Evolutionary conservation across 1,284 basidiomycete species (phyloP).

Genomic region (Tylopilus sp.): DNA sequence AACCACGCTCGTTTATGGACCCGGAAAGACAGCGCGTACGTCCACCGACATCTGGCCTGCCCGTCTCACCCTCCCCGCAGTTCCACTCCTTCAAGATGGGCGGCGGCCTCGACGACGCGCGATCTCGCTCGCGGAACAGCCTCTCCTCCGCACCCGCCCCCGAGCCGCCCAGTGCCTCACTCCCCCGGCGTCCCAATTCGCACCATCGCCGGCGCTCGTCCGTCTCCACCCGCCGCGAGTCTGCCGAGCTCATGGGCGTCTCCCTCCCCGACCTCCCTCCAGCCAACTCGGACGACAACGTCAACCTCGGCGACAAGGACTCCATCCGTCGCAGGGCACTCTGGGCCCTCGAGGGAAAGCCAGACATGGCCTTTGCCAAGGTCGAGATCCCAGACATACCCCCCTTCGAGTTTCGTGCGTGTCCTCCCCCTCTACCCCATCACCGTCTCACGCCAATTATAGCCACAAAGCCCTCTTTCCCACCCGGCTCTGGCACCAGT

Average conservation of each 20-base stretch:
- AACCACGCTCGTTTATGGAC: conserved; percentile 43
- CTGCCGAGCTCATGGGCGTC: conserved; percentile 81
- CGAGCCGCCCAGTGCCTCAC: conserved; percentile 30
- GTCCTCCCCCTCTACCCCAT: conserved; percentile 3
- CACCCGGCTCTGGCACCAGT: conserved; percentile 45
- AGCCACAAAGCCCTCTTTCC: conserved; percentile 57
- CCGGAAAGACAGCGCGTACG: too few relatives aligned
- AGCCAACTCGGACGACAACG: conserved; percentile 58
- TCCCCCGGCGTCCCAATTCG: conserved; percentile 60
- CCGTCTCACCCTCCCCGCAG: conserved; percentile 35
- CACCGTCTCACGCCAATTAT: not conserved
- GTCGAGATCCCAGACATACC: conserved; percentile 79
- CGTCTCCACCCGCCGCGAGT: conserved; percentile 80
- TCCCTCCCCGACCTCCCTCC: conserved; percentile 59
- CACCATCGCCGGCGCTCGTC: conserved; percentile 79
- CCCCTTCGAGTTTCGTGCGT: conserved; percentile 64
- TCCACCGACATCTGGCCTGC: too few relatives aligned
- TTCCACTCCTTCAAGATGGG: conserved; percentile 66
- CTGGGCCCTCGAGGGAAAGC: conserved; percentile 76
- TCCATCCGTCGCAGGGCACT: conserved; percentile 75
- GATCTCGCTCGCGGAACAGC: conserved; percentile 69
- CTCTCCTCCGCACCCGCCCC: conserved; percentile 32
- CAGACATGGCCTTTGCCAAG: conserved; percentile 60
- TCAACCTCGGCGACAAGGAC: conserved; percentile 71
- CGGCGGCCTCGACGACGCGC: conserved; percentile 50